Conservation (phyloP, 331 rosid species). For the Saraca asoca region DNA sequence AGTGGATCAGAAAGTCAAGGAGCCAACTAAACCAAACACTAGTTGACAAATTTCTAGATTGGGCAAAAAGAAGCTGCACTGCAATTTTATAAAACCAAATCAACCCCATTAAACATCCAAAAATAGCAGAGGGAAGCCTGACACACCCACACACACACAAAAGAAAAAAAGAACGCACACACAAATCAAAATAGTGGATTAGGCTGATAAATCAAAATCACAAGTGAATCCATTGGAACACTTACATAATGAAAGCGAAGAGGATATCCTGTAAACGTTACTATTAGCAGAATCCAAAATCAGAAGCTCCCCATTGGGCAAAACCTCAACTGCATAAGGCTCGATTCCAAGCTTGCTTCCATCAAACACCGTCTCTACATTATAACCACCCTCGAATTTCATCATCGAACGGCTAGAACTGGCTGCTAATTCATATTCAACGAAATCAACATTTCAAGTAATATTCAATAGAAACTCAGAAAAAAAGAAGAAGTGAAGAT, state of each 20-base stretch:
- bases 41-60: constrained; percentile 17
- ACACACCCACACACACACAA: no score
- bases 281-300: constrained; percentile 82
- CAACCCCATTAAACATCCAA: background rate
- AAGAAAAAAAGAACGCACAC: no score
- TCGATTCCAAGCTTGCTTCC: constrained; percentile 95
- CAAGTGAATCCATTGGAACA: constrained; percentile 27
- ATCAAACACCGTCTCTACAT: constrained; percentile 90
- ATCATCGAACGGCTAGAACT: constrained; percentile 67
- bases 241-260: constrained; percentile 87
- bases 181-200: constrained; percentile 14
- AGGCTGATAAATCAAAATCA: constrained; percentile 23
- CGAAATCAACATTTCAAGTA: constrained; percentile 32
- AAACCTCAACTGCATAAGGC: constrained; percentile 81
- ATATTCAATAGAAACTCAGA: constrained; percentile 20
- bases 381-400: constrained; percentile 91
- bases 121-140: background rate
- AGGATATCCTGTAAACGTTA: constrained; percentile 74
- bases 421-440: constrained; percentile 40
- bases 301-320: constrained; percentile 85
- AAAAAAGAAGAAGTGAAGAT: background rate
- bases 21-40: background rate
- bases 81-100: constrained; percentile 11
- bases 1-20: constrained; percentile 16
- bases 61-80: background rate